Base-by-base conservation (phyloP, 208 protist genomes). In the Paratrypanosoma confusum region DNA sequence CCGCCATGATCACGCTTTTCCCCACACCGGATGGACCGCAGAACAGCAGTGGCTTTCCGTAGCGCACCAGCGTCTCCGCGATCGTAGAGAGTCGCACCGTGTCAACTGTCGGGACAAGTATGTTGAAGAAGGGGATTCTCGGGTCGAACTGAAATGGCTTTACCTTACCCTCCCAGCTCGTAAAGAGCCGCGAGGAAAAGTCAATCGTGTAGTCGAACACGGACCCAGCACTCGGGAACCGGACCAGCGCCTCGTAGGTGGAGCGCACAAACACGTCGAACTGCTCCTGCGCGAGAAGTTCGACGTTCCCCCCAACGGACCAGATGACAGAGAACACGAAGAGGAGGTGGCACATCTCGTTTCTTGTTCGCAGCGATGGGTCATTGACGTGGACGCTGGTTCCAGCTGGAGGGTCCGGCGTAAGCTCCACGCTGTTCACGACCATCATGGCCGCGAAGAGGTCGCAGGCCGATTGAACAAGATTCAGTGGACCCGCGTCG, bases 71-170 rank as follows among this genome's bases (percentile, higher is more conserved):
- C 13, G 71, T 92, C 65, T 84, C 70, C 5, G 95, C 62, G n/a
- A 98, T 41, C 26, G 74, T 91, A 42, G 82, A 85, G 60, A 93
- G 96, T 22, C 95, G 84, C 35, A 97, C 85, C 16, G 95, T 97
- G 66, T 99, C 96, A 10, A 96, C 68, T 5, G 96, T 99, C 2
- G 96, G 93, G 7, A 99, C 94, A 36, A 98, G 72, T 21, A 98
- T 92, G 55, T 97, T 69, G 65, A 97, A 98, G 76, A 93, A 98
- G 5, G 96, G 92, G 27, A 72, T 68, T 7, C 63, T 55, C 0
- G 65, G 58, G 43, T 84, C 62, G 67, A 93, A 96, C 13, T 57
- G 38, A 57, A 90, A 96, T 35, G 85, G 60, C 16, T 57, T 65
- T 44, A 98, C 69, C 20, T 75, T 28, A 17, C 58, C 41, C 24